These are phyloP conservation scores for Phytopythium boreale DNA, from an alignment of 352 stramenopile genomes.

Conservation along the genomic window DNA sequence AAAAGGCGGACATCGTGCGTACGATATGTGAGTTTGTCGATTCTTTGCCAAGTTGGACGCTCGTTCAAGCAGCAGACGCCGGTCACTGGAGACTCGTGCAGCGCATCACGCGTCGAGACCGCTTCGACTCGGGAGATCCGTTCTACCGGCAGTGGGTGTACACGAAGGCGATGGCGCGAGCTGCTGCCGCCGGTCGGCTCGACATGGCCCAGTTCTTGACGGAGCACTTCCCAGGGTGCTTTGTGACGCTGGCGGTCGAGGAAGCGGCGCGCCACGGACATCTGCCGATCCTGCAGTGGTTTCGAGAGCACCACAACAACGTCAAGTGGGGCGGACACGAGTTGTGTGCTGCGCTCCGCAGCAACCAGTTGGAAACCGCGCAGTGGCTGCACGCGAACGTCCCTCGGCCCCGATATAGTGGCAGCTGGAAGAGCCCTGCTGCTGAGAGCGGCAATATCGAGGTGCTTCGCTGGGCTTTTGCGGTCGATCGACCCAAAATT, in stretches of 20 bases:
- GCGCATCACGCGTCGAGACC: constrained; percentile 13
- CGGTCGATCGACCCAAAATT: not conserved
- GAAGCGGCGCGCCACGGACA: constrained; percentile 16
- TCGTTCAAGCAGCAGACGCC: constrained; percentile 12
- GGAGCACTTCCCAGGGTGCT: constrained; percentile 21
- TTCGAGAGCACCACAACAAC: constrained; percentile 23
- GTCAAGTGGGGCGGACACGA: not conserved
- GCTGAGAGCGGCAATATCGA: constrained; percentile 21
- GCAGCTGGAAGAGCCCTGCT: not conserved
- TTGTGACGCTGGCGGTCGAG: constrained; percentile 14
- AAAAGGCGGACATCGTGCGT: constrained; percentile 11
- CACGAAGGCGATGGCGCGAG: constrained; percentile 29
- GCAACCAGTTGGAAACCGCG: not conserved
- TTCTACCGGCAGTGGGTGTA: constrained; percentile 16
- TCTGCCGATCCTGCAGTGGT: constrained; percentile 38
- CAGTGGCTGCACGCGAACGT: constrained; percentile 10
- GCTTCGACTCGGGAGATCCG: constrained; percentile 4
- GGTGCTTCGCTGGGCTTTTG: constrained; percentile 27
- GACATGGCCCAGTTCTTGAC: constrained; percentile 25
- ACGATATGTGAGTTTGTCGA: constrained; percentile 27
- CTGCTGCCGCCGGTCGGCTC: constrained; percentile 21
- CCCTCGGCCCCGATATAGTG: constrained; percentile 8
- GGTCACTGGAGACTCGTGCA: constrained; percentile 15
- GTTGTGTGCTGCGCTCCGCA: not conserved
- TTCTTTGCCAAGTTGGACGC: constrained; percentile 15